A percentile compares a stretch with the other conserved stretches of the same genome.
These are phyloP conservation scores for Jimgerdemannia lactiflua DNA, from an alignment of 192 early-diverging fungal genomes.

Conservation along the genomic window DNA sequence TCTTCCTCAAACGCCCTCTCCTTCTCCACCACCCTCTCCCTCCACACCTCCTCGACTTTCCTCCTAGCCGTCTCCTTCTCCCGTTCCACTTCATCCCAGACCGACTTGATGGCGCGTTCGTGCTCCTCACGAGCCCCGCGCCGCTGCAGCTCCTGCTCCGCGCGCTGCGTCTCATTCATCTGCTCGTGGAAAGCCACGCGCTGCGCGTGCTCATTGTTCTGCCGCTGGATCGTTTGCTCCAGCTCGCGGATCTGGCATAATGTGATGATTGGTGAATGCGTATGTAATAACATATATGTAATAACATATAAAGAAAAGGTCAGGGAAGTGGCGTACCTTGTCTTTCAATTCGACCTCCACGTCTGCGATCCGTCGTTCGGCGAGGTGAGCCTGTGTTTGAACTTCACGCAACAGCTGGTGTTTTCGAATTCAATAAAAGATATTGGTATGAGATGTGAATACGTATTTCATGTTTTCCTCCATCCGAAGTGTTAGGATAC, in stretches of 20 bases:
- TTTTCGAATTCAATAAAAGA: no score
- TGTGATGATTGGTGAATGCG: neutral
- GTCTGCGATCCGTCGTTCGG: conserved; percentile 31
- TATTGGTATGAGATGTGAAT: no score
- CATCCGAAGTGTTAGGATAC: no score
- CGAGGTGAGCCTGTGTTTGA: conserved; percentile 29
- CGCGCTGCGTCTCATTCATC: conserved; percentile 20
- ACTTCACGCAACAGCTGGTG: conserved; percentile 27
- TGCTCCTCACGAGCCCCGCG: conserved; percentile 20
- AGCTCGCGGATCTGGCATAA: conserved; percentile 11
- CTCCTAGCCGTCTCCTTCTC: conserved; percentile 1
- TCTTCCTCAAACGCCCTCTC: neutral
- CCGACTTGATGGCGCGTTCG: conserved; percentile 18
- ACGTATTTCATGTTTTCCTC: no score
- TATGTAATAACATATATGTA: neutral
- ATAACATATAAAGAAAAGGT: neutral
- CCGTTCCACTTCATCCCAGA: conserved; percentile 21
- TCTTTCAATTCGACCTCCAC: conserved; percentile 22
- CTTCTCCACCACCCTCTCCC: neutral
- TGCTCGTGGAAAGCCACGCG: conserved; percentile 23
- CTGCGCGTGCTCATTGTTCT: conserved; percentile 16
- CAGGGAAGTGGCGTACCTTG: conserved; percentile 10
- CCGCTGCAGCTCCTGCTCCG: conserved; percentile 23
- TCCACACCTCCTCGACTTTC: neutral
- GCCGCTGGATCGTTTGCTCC: conserved; percentile 16